Base-by-base conservation (phyloP, 495 filamentous ascomycete species). In the Lineolata rhizophorae region DNA sequence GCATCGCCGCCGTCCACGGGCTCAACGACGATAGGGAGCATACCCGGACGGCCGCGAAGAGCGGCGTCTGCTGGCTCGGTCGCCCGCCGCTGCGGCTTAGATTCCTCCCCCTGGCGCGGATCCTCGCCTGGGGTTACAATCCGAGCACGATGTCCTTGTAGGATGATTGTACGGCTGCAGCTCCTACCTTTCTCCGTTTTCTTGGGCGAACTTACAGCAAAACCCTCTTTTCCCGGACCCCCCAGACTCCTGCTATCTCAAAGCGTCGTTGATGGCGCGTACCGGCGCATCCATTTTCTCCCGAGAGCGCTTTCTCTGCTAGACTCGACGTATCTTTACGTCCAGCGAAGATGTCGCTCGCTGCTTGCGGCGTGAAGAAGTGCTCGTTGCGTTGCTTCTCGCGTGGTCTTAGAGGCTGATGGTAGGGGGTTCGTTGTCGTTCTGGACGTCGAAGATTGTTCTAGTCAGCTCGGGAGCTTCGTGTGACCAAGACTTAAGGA, bases 201-300 rank as follows among this genome's bases (percentile, higher is more conserved):
- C 35, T 34, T 34, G 32, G 22, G 35, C 35, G 20, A 44, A 41
- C 17, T 41, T 36, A 5, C 37, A 31, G 18, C 37, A 35, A 11
- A 42, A 32, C 27, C 41, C 27, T 3, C 34, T 38, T 5, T 42
- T 42, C 18, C 43, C 36, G 10, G 43, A 36, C 5, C 43, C 43
- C 5, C 43, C 43, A 11, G 43, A 15, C 10, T 40, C 40, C 15
- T 45, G 29, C 12, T 8, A 8, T 8, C 8, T 25, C 8, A 25
- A 25, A 8, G 22, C 8, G 8, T 25, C 22, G 8, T 8, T 8
- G 22, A 25, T 12, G 8, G 12, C 22, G 22, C 8, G 22, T 12
- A 25, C 22, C 12, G 8, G 8, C 22, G 8, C 22, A 8, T 8
- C 22, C 12, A 25, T 25, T 25, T 12, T 25, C 8, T 12, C 8